These are phyloP conservation scores for Talaromyces amestolkiae DNA, from an alignment of 2,329 filamentous ascomycete species.

Conservation along the genomic window DNA sequence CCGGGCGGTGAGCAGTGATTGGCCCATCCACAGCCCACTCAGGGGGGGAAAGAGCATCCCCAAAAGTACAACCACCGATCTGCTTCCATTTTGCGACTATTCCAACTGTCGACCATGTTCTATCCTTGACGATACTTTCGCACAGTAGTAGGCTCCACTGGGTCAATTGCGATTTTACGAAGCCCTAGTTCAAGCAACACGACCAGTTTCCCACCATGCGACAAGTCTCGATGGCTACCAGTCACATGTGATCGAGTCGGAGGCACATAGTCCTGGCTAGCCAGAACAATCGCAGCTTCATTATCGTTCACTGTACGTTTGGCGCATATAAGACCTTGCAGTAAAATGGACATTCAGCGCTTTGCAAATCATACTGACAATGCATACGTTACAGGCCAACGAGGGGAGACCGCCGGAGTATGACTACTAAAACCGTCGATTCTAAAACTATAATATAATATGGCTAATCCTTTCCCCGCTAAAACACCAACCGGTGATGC, in stretches of 20 bases:
- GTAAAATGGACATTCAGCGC: background rate
- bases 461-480: conserved; percentile 13
- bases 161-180: background rate
- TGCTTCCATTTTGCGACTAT: background rate
- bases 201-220: background rate
- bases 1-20: conserved; percentile 1
- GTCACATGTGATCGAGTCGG: conserved; percentile 12
- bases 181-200: background rate
- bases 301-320: conserved; percentile 3
- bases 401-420: background rate
- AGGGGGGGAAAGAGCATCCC: background rate
- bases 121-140: background rate
- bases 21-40: background rate
- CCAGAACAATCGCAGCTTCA: background rate
- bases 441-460: background rate
- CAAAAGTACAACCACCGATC: background rate
- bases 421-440: background rate
- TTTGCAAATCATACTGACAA: conserved; percentile 2
- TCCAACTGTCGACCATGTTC: too few species aligned
- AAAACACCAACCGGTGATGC: conserved; percentile 15
- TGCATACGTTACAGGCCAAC: background rate
- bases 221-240: conserved; percentile 1
- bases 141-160: background rate
- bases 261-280: conserved; percentile 6
- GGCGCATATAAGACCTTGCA: background rate